Percentiles rank a stretch among this genome's conserved stretches.
Evolutionary conservation across 2,329 filamentous ascomycete genomes (phyloP).

Genomic region (Nannizzia gypsea): DNA sequence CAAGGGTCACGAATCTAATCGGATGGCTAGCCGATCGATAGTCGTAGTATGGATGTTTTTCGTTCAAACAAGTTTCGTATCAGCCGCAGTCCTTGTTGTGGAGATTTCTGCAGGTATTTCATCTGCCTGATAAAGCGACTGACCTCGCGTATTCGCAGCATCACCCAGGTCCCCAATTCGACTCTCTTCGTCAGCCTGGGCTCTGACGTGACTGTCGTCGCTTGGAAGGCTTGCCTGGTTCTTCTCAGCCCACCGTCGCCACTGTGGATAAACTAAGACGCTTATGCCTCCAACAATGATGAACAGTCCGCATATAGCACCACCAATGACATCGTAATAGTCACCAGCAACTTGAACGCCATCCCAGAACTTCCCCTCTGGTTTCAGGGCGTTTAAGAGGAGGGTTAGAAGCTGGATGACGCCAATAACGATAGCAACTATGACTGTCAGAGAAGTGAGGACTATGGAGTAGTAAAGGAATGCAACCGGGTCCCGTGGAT

Average conservation of each 20-base stretch:
- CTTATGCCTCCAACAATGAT: slow-evolving; percentile 63
- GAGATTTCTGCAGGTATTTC: background rate
- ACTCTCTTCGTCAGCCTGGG: slow-evolving; percentile 13
- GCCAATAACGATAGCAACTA: slow-evolving; percentile 76
- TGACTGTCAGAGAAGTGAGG: slow-evolving; percentile 68
- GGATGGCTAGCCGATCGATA: background rate
- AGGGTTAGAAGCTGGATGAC: slow-evolving; percentile 72
- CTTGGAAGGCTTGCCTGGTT: background rate
- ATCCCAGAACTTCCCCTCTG: slow-evolving; percentile 75
- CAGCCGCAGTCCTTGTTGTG: background rate
- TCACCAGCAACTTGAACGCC: slow-evolving; percentile 66
- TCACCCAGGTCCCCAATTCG: background rate
- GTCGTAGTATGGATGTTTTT: background rate
- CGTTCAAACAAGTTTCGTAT: background rate
- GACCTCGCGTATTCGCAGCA: background rate
- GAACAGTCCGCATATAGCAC: slow-evolving; percentile 74
- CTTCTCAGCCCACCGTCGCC: slow-evolving; percentile 52
- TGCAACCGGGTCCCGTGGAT: slow-evolving; percentile 69
- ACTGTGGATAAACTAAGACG: slow-evolving; percentile 65
- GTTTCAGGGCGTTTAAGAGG: slow-evolving; percentile 61
- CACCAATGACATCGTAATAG: slow-evolving; percentile 76
- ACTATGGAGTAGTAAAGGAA: slow-evolving; percentile 91
- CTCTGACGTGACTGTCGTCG: background rate
- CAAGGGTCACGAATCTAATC: background rate
- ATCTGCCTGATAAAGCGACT: background rate